phyloP scores from a whole-genome alignment of 805 yeast genomes.

The Yamadazyma laniorum region DNA sequence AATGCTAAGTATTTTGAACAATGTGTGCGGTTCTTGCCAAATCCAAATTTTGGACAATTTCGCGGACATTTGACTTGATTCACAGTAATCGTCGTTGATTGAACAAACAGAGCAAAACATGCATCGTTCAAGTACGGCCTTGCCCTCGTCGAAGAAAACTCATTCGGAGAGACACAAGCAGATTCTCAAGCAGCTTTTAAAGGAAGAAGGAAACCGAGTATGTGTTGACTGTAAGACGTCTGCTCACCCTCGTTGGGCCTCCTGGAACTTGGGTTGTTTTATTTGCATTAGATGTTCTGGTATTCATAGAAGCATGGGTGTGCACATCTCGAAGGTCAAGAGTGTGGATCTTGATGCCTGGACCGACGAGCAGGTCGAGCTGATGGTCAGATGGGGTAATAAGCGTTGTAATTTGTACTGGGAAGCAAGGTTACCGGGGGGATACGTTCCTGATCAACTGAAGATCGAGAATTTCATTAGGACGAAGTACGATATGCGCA shows the following conservation, averaged over 20 bases:
- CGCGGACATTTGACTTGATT: not conserved
- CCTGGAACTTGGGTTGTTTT: slow-evolving; percentile 92
- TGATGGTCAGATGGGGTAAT: slow-evolving; percentile 87
- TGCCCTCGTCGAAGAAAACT: slow-evolving; percentile 44
- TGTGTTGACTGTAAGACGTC: slow-evolving; percentile 93
- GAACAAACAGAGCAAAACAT: too few relatives aligned
- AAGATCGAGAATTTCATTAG: slow-evolving; percentile 87
- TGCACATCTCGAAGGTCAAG: slow-evolving; percentile 90
- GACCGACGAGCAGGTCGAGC: slow-evolving; percentile 88
- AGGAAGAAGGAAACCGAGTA: slow-evolving; percentile 69
- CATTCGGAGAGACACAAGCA: slow-evolving; percentile 60
- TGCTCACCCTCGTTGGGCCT: slow-evolving; percentile 95
- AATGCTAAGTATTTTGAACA: too few relatives aligned
- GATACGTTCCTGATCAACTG: slow-evolving; percentile 74
- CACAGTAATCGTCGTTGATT: too few relatives aligned
- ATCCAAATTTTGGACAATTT: slow-evolving; percentile 1
- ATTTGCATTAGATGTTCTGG: slow-evolving; percentile 96
- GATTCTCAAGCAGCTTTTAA: slow-evolving; percentile 70
- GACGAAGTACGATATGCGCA: slow-evolving; percentile 86
- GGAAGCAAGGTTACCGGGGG: slow-evolving; percentile 74
- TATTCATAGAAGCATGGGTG: slow-evolving; percentile 91
- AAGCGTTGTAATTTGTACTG: slow-evolving; percentile 73
- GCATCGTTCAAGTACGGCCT: slow-evolving; percentile 20
- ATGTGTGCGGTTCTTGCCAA: too few relatives aligned
- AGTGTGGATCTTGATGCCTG: slow-evolving; percentile 94